Percentiles rank a stretch among this genome's conserved stretches.
Conservation (phyloP, 345 rosid genomes). For the Durio zibethinus region DNA sequence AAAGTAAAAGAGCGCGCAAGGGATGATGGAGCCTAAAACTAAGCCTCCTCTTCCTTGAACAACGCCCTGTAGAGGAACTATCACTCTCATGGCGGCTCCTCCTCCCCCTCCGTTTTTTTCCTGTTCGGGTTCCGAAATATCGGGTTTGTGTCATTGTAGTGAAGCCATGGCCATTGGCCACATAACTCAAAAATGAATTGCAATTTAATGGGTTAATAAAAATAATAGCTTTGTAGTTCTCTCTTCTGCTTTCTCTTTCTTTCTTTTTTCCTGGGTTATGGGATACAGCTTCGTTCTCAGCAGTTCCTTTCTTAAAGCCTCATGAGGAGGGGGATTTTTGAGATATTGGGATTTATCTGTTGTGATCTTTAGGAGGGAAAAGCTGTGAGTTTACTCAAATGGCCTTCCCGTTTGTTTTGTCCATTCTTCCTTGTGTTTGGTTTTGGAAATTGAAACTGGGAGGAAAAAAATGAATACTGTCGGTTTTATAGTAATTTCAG, state of each 20-base stretch:
- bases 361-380: slow-evolving; percentile 37
- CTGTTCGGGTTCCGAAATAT: slow-evolving; percentile 38
- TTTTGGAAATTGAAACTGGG: background rate
- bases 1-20: slow-evolving; percentile 92
- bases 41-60: slow-evolving; percentile 93
- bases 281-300: slow-evolving; percentile 12
- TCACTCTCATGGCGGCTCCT: slow-evolving; percentile 84
- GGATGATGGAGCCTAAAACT: slow-evolving; percentile 83
- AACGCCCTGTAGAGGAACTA: slow-evolving; percentile 88
- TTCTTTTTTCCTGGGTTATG: slow-evolving; percentile 2
- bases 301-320: slow-evolving; percentile 35
- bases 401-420: background rate
- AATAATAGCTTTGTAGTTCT: background rate
- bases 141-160: slow-evolving; percentile 62
- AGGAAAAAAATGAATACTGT: too few relatives aligned
- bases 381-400: background rate
- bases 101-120: slow-evolving; percentile 34
- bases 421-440: background rate
- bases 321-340: slow-evolving; percentile 5
- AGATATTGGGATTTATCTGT: slow-evolving; percentile 27
- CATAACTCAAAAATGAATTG: background rate
- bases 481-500: background rate
- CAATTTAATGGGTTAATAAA: background rate
- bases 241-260: background rate
- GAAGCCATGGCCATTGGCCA: slow-evolving; percentile 26